Base-by-base conservation (phyloP, 163 green algal genomes). In the Scenedesmus sp. region DNA sequence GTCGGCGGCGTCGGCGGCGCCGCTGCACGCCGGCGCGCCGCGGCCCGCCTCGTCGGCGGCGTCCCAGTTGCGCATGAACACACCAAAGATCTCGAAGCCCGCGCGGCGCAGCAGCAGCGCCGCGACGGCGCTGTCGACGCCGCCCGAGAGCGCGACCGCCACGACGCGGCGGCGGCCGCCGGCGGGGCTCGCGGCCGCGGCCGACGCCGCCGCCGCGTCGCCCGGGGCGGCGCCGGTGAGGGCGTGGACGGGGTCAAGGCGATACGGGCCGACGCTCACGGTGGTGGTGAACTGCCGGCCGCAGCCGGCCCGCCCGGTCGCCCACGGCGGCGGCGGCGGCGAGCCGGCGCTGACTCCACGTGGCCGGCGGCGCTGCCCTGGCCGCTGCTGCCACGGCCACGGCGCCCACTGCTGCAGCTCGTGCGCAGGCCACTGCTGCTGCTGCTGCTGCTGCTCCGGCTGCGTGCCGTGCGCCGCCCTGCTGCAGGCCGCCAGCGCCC, bases 41-140 rank as follows among this genome's bases (percentile, higher is more conserved):
- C 36, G 56, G 28, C 87, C 92, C 1, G 45, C 80, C 81, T 97
- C 92, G 73, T 97, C 93, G 20, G 67, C 53, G 53, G 89, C 86
- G 65, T 97, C 93, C 93, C 93, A 97, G 77, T 94, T 97, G 80
- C 87, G 86, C 92, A 95, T 95, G 87, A 92, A 93, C 31, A 95
- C 71, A 22, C 88, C 90, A 51, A 91, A 77, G 60, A 96, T 81
- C 13, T 86, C 74, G 53, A 87, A 75, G 28, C 90, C 92, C 58
- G 71, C 42, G 39, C 53, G 74, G 75, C 91, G 82, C 45, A 96
- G 83, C 48, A 94, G 70, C 63, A 89, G 81, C 15, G 92, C 93
- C 15, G 90, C 87, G 26, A 96, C 85, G 3, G 91, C 87, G 13
- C 90, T 95, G 82, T 97, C 93, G 14, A 97, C 93, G 22, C 93